Conservation (phyloP, 306 rosid species). For the Prunus davidiana region DNA sequence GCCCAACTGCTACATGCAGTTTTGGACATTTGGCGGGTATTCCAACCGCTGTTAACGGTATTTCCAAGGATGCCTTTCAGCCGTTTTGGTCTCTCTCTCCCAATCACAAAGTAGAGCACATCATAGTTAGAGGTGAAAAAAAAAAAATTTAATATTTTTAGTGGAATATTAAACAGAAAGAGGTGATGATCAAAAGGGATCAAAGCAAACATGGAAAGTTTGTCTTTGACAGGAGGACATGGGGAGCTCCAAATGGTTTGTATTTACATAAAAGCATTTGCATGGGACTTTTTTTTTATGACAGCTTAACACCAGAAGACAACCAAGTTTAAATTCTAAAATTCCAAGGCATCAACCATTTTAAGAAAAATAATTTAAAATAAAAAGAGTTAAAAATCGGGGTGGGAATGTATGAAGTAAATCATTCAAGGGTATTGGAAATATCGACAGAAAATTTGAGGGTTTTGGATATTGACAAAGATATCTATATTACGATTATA, state of each 20-base stretch:
- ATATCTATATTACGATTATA: neutral
- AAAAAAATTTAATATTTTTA: neutral
- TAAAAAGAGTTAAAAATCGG: neutral
- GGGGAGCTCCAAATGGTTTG: neutral
- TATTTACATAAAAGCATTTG: neutral
- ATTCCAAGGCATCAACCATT: neutral
- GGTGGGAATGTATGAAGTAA: neutral
- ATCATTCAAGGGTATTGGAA: neutral
- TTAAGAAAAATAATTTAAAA: neutral
- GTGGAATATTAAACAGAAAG: neutral
- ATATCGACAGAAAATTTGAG: slow-evolving; percentile 5
- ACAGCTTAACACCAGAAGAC: neutral
- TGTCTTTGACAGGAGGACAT: slow-evolving; percentile 10
- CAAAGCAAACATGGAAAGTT: neutral
- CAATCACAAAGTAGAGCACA: neutral
- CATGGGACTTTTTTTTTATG: neutral
- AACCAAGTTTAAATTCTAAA: neutral
- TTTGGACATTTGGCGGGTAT: slow-evolving; percentile 16
- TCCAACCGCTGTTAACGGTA: slow-evolving; percentile 9
- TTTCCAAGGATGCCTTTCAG: neutral
- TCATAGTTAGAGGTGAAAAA: neutral
- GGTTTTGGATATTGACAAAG: neutral
- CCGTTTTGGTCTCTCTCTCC: neutral
- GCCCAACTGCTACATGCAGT: neutral
- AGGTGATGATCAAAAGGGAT: neutral